A percentile compares a stretch with the other conserved stretches of the same genome.
These are phyloP conservation scores for Trypanosoma avium DNA, from an alignment of 208 protist species.

Conservation along the genomic window DNA sequence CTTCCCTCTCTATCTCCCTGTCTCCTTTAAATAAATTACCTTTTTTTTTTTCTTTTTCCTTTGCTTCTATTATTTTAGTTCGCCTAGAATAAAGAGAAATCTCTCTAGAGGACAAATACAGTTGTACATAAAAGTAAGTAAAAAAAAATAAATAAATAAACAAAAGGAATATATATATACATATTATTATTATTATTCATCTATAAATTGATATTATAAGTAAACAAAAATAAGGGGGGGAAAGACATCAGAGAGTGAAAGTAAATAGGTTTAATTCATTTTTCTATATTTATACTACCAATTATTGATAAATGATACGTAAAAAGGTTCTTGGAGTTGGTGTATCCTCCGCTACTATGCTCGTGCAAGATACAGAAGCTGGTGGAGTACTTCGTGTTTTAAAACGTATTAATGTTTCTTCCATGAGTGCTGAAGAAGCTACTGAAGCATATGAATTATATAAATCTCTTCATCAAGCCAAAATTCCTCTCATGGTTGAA, in stretches of 20 bases:
- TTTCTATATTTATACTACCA: not conserved
- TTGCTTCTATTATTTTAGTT: not conserved
- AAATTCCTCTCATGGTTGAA: constrained; percentile 44
- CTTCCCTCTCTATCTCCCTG: not conserved
- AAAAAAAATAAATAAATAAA: no score
- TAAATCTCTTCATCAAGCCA: constrained; percentile 24
- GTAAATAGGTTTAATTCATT: no score
- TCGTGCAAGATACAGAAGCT: constrained; percentile 72
- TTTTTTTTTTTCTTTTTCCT: constrained; percentile 16
- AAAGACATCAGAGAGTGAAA: no score
- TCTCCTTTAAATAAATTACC: not conserved
- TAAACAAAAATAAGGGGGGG: no score
- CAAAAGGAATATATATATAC: no score
- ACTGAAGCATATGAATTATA: constrained; percentile 41
- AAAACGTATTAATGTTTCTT: constrained; percentile 60
- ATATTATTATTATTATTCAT: no score
- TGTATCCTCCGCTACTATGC: constrained; percentile 65
- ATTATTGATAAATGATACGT: constrained; percentile 48
- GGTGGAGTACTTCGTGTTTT: constrained; percentile 60
- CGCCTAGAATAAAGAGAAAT: not conserved
- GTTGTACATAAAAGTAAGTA: no score
- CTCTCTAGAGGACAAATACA: no score
- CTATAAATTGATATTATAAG: no score
- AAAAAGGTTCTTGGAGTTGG: constrained; percentile 80
- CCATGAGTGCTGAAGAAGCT: constrained; percentile 41